Evolutionary conservation across 2,329 filamentous ascomycete genomes (phyloP).

Genomic region (Macrophomina tecta): DNA sequence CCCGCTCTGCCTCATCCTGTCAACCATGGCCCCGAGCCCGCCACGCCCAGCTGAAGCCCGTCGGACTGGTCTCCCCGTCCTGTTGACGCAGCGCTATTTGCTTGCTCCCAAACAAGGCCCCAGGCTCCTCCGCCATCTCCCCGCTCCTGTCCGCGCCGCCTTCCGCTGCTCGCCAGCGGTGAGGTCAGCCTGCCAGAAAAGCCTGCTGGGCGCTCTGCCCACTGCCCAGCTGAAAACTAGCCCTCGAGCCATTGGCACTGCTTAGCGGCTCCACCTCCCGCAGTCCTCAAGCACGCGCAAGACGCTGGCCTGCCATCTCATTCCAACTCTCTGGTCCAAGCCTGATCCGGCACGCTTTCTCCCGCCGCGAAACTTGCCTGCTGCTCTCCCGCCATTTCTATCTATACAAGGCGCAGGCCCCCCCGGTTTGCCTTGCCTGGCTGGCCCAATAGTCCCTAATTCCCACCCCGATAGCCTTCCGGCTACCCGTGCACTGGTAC

Average conservation of each 20-base stretch:
- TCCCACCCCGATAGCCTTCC: background rate
- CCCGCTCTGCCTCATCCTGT: slow-evolving; percentile 8
- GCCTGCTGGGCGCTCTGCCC: background rate
- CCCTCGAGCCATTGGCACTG: background rate
- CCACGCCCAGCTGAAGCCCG: background rate
- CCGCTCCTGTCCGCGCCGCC: background rate
- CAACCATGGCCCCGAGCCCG: slow-evolving; percentile 8
- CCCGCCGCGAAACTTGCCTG: slow-evolving; percentile 1
- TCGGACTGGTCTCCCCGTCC: background rate
- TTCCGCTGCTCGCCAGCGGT: background rate
- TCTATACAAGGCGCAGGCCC: slow-evolving; percentile 11
- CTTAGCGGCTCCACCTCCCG: slow-evolving; percentile 21
- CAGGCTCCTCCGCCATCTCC: background rate
- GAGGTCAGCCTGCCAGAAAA: background rate
- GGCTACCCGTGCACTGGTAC: background rate
- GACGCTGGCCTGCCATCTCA: slow-evolving; percentile 18
- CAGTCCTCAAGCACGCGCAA: slow-evolving; percentile 13
- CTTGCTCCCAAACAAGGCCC: background rate
- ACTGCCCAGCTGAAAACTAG: background rate
- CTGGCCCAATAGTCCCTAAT: background rate
- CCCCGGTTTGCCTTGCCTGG: slow-evolving; percentile 3
- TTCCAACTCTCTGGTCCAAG: slow-evolving; percentile 13
- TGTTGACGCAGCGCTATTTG: background rate
- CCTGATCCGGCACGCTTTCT: slow-evolving; percentile 4
- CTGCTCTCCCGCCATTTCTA: slow-evolving; percentile 17